phyloP scores from a whole-genome alignment of 495 filamentous ascomycete species.

The Thermothielavioides terrestris region DNA sequence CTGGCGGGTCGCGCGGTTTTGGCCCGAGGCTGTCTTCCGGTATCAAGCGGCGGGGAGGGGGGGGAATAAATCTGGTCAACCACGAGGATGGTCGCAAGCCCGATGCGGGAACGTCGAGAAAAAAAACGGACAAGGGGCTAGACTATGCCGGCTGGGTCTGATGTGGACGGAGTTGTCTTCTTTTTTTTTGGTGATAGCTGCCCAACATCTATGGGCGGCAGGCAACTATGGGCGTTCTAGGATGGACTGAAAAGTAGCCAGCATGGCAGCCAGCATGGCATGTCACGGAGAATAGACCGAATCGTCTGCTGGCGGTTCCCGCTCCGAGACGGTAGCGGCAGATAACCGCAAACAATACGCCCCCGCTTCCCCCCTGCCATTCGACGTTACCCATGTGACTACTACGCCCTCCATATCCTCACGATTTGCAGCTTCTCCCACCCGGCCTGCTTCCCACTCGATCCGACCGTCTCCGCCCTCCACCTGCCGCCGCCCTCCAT shows the following conservation, averaged over 20 bases:
- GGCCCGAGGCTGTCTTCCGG: neutral
- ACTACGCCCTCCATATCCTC: conserved; percentile 58
- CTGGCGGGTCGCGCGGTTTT: neutral
- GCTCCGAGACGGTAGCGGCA: neutral
- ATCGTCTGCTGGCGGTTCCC: too few relatives aligned
- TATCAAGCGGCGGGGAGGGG: neutral
- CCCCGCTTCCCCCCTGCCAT: too few relatives aligned
- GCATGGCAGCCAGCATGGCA: neutral
- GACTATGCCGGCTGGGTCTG: too few relatives aligned
- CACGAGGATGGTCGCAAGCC: too few relatives aligned
- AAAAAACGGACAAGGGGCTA: too few relatives aligned
- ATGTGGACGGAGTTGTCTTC: neutral
- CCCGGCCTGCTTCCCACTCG: conserved; percentile 75
- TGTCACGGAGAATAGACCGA: conserved; percentile 1
- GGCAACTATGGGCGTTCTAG: neutral
- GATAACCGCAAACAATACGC: conserved; percentile 1
- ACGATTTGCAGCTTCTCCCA: conserved; percentile 87
- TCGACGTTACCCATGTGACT: too few relatives aligned
- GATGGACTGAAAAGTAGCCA: conserved; percentile 3
- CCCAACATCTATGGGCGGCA: neutral
- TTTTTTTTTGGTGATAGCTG: neutral
- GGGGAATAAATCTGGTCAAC: neutral
- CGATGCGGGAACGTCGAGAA: too few relatives aligned
- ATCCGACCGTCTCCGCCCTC: conserved; percentile 69
- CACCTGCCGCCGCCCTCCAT: conserved; percentile 36